Conservation (phyloP, 768 basidiomycete species). For the Russula ochroleuca region DNA sequence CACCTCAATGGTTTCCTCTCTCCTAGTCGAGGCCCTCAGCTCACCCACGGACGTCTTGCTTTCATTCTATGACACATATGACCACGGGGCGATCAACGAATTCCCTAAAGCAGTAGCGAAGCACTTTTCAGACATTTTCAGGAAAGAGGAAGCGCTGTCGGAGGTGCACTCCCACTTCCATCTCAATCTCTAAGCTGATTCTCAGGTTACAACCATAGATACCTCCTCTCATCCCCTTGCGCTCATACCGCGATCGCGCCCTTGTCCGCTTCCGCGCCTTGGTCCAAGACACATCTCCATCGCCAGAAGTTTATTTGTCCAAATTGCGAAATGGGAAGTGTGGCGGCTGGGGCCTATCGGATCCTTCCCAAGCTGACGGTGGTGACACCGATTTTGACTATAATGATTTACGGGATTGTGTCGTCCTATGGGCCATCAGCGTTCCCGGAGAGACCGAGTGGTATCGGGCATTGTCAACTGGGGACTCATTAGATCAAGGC, state of each 20-base stretch:
- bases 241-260: constrained; percentile 46
- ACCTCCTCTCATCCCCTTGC: constrained; percentile 45
- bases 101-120: constrained; percentile 33
- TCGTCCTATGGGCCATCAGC: constrained; percentile 66
- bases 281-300: constrained; percentile 77
- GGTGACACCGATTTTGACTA: constrained; percentile 41
- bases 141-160: constrained; percentile 28
- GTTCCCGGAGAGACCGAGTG: constrained; percentile 67
- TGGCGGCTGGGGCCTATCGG: constrained; percentile 72
- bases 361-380: constrained; percentile 31
- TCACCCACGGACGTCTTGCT: constrained; percentile 23
- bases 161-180: constrained; percentile 26
- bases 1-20: constrained; percentile 23
- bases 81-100: constrained; percentile 17
- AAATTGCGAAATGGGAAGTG: constrained; percentile 40
- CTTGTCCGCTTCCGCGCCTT: constrained; percentile 72
- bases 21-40: constrained; percentile 25
- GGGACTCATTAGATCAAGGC: constrained; percentile 28
- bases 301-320: constrained; percentile 69
- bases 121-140: constrained; percentile 35
- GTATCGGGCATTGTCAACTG: constrained; percentile 40
- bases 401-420: constrained; percentile 55
- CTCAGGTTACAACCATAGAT: constrained; percentile 42
- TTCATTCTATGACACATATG: constrained; percentile 22
- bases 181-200: not conserved